Base-by-base conservation (phyloP, 306 rosid genomes). In the Mucuna pruriens region DNA sequence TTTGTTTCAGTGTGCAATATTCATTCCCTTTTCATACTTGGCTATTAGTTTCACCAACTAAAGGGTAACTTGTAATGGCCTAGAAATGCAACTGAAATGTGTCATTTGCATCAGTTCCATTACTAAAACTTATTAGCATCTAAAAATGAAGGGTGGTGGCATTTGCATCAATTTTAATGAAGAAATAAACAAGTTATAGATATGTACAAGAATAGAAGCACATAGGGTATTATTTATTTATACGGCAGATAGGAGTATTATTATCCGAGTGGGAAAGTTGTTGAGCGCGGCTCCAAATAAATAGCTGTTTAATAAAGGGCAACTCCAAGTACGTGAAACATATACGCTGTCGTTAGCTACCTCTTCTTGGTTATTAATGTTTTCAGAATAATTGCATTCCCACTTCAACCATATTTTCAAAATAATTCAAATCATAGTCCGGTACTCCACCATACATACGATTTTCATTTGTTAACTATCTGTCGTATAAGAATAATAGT, bases 41-140 rank as follows among this genome's bases (percentile, higher is more conserved):
- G 19, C 36, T 4, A 42, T 40, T 77, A 40, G 49, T 78, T 84
- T 63, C 84, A 84, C 87, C 84, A 42, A 78, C 80, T 64, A 64
- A 72, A n/a, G 51, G 17, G 33, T 38, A n/a, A 64, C 68, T 22
- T 20, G 2, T 3, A 46, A 11, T 42, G 48, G 3, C 48, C 12
- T 36, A 36, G 2, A 36, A 36, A 36, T 36, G 5, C 5, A 36
- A 36, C 40, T 36, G 31, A 36, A 36, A 36, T 36, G 40, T 36
- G 40, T 3, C 40, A 36, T 36, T 36, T 36, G 40, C 40, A 36
- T 9, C 48, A 42, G 12, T 42, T 42, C 48, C 48, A 42, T 42
- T 42, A 42, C 48, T 42, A 42, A 42, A 42, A 42, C 48, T 11
- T 42, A 42, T 42, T 42, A 42, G 13, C 48, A 9, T 42, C 15